Base-by-base conservation (phyloP, 768 basidiomycete genomes). In the Rhodosporidiobolus sp. region DNA sequence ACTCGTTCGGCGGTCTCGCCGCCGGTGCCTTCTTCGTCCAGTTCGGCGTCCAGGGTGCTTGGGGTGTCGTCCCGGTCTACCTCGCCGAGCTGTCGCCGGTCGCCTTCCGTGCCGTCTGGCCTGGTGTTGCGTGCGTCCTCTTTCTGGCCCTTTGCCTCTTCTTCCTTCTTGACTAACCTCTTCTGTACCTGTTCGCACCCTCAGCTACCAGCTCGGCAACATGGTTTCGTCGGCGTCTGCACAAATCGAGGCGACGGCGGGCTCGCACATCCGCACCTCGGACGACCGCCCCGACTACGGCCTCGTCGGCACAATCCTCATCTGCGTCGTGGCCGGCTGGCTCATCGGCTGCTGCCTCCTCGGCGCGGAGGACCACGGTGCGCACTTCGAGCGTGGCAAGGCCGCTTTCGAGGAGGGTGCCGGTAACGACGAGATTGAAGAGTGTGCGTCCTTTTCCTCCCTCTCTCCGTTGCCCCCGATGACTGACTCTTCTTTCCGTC, bases 11-110 rank as follows among this genome's bases (percentile, higher is more conserved):
- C 1, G 85, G 83, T 2, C 87, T 96, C 16, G 78, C 90, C 0
- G 91, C 90, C 0, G 91, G 91, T 16, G 92, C 91, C 1, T 95
- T 94, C 77, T 91, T 90, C 62, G 90, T 94, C 0, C 93, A 95
- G 79, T 49, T 66, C 26, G 71, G 77, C 19, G 77, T 77, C 24
- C 76, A 77, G 45, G 63, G 38, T 26, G 55, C 60, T 22, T 63
- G 57, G 53, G 59, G 48, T 48, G 53, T 77, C 19, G 85, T 87
- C 79, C 91, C 92, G 3, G 89, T 92, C 77, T 89, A 89, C 80
- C 84, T 94, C 30, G 85, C 87, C 20, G 92, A 95, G 81, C 85
- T 92, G 82, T 89, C 90, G 0, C 93, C 93, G 4, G 89, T 91
- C 7, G 91, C 90, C 0, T 94, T 93, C 85, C 85, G 93, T 69